These are phyloP conservation scores for Metschnikowia kofuensis DNA, from an alignment of 805 yeast species.

Conservation along the genomic window DNA sequence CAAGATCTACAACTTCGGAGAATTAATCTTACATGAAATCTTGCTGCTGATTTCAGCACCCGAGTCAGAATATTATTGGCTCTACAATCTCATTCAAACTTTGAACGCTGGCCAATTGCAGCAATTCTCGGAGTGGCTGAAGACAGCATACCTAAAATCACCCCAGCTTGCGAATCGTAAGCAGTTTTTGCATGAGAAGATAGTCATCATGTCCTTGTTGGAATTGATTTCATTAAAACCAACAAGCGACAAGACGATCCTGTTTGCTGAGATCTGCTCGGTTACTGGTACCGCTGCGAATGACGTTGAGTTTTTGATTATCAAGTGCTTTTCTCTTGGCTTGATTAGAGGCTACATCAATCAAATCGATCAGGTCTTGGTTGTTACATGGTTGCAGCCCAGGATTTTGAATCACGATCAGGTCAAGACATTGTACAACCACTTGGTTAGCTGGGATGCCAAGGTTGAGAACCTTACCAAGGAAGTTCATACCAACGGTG, in stretches of 20 bases:
- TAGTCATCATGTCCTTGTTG: conserved; percentile 86
- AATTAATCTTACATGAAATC: conserved; percentile 85
- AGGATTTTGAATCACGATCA: conserved; percentile 83
- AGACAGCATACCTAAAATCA: conserved; percentile 34
- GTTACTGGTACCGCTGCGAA: conserved; percentile 63
- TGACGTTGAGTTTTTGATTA: conserved; percentile 85
- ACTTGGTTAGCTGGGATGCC: conserved; percentile 73
- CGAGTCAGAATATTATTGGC: conserved; percentile 59
- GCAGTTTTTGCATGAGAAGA: conserved; percentile 79
- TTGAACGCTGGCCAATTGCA: conserved; percentile 77
- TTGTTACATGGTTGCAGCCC: conserved; percentile 94
- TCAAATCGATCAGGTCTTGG: conserved; percentile 74
- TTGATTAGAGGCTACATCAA: conserved; percentile 88
- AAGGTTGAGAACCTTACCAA: conserved; percentile 62
- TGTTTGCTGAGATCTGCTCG: conserved; percentile 68
- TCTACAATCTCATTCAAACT: conserved; percentile 63
- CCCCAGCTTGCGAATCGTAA: conserved; percentile 59
- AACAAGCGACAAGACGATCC: conserved; percentile 67
- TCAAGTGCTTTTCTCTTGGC: conserved; percentile 84
- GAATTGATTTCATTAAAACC: conserved; percentile 81
- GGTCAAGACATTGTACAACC: conserved; percentile 69
- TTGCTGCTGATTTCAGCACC: conserved; percentile 46
- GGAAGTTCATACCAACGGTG: conserved; percentile 38
- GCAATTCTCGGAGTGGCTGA: conserved; percentile 53
- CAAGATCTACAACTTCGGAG: conserved; percentile 92